Base-by-base conservation (phyloP, 768 basidiomycete species). In the Mycena leptocephala region DNA sequence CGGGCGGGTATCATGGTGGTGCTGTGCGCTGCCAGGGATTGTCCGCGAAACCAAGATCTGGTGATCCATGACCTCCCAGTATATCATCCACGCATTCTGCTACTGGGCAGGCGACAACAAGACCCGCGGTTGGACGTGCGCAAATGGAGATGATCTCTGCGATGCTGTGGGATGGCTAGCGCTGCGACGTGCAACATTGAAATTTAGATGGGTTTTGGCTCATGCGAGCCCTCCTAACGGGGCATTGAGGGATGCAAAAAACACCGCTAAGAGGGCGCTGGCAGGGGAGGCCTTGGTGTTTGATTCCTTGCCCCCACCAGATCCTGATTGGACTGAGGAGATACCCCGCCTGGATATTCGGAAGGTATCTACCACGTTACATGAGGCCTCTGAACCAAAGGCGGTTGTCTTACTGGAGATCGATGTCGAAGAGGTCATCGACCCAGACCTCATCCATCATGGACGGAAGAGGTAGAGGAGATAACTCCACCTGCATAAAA, bases 71-170 rank as follows among this genome's bases (percentile, higher is more conserved):
- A 9, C 20, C 24, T 70, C 69, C 2, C n/a, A 70, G 32, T 70
- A 70, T 28, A 10, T n/a, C 16, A 58, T 70, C 7, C 68, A 55
- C 26, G 26, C 68, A 1, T 32, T 70, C 20, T 70, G 68, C n/a
- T 58, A 58, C 48, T 58, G 68, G 68, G 68, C 68, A 6, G 68
- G 56, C 0, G 33, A 58, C 20, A 56, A 43, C 39, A 37, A 56
- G 9, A 70, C 68, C 3, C 3, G 20, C 3, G 68, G 68, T 1
- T 70, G 69, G 69, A 32, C 28, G 0, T 70, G 69, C 39, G 32
- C 58, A 1, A 70, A 70, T 22, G 58, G 69, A 4, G 41, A 48
- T 5, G 13, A 33, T 7, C 5, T 70, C 1, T 1, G 43, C 1
- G 11, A 46, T 30, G 32, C 58, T 0, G 43, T 51, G 2, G 58